Evolutionary conservation across 176 grass and related monocot genomes (phyloP).

Genomic region (Alloteropsis semialata): DNA sequence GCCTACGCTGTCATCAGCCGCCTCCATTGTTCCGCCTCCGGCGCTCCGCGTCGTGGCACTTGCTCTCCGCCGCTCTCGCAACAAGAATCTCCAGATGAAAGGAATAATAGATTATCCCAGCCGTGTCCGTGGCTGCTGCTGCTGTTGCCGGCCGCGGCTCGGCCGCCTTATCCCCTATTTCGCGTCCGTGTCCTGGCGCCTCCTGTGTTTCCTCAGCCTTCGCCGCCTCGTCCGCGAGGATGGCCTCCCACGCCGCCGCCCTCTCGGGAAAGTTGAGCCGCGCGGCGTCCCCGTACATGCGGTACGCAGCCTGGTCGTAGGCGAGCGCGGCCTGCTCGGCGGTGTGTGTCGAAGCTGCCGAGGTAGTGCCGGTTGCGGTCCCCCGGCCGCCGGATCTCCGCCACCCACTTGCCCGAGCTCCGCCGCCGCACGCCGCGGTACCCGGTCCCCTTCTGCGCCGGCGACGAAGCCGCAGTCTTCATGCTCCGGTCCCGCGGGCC

Average conservation of each 20-base stretch:
- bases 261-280: not conserved
- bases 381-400: not conserved
- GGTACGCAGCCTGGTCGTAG: slow-evolving; percentile 75
- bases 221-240: too few species aligned
- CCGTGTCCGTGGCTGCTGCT: not conserved
- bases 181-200: too few species aligned
- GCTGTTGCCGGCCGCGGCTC: not conserved
- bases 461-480: not conserved
- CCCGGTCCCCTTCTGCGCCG: not conserved
- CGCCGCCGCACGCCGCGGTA: too few species aligned
- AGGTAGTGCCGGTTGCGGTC: not conserved
- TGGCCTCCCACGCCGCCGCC: not conserved
- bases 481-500: not conserved
- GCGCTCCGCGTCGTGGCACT: too few species aligned
- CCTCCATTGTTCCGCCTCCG: too few species aligned
- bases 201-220: too few species aligned
- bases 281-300: not conserved
- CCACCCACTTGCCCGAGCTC: not conserved
- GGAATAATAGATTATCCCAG: too few species aligned
- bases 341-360: slow-evolving; percentile 21
- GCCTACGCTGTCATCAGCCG: too few species aligned
- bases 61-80: too few species aligned
- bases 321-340: slow-evolving; percentile 80
- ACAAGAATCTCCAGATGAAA: too few species aligned
- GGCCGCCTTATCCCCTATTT: too few species aligned